Conservation (phyloP, 176 grass and related monocot species). For the Carex myosuroides region DNA sequence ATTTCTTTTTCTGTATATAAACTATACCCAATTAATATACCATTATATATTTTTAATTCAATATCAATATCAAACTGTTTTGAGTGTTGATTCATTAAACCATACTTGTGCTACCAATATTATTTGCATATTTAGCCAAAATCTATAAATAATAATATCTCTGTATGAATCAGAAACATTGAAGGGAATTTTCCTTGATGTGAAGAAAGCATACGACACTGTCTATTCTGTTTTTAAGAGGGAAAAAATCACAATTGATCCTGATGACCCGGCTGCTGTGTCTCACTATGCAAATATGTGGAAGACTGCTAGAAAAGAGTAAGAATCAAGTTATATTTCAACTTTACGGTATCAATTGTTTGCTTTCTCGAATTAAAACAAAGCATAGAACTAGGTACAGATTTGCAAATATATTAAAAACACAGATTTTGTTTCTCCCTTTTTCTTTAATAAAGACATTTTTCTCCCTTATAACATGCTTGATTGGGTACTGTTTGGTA, state of each 20-base stretch:
- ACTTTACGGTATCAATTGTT: background rate
- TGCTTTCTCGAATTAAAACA: background rate
- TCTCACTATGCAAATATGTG: slow-evolving; percentile 60
- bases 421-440: background rate
- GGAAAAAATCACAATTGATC: slow-evolving; percentile 97
- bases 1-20: too few species aligned
- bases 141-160: background rate
- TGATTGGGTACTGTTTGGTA: background rate
- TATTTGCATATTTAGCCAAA: background rate
- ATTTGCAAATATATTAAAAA: background rate
- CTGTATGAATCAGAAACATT: slow-evolving; percentile 49
- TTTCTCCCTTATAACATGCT: background rate
- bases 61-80: too few species aligned
- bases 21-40: too few species aligned
- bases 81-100: too few species aligned
- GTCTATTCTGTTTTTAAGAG: slow-evolving; percentile 67
- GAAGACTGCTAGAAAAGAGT: slow-evolving; percentile 84
- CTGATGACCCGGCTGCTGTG: slow-evolving; percentile 72
- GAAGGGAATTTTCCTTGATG: slow-evolving; percentile 89
- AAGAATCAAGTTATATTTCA: slow-evolving; percentile 21
- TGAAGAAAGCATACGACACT: slow-evolving; percentile 90
- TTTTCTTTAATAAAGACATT: background rate
- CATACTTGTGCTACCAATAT: too few species aligned
- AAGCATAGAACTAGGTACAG: background rate
- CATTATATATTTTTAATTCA: too few species aligned